Conservation (phyloP, 352 stramenopile genomes). For the Phytophthora tentaculata region DNA sequence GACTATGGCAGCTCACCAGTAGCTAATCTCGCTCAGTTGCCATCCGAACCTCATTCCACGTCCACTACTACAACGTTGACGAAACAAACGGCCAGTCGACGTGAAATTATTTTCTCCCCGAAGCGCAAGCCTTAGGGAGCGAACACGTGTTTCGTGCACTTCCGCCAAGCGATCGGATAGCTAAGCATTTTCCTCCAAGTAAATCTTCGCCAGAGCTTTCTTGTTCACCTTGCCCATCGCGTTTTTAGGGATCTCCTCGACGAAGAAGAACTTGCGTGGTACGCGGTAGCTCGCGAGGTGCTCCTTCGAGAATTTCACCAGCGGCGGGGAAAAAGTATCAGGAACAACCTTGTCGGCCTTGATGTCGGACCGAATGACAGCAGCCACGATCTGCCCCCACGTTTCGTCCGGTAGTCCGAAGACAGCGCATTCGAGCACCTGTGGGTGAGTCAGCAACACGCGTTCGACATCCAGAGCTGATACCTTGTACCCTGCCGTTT, state of each 20-base stretch:
- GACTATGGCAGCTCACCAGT: constrained; percentile 7
- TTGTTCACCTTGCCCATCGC: constrained; percentile 96
- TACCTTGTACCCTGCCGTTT: constrained; percentile 93
- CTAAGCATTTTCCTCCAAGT: constrained; percentile 27
- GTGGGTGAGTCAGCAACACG: constrained; percentile 80
- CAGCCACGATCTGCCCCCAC: constrained; percentile 85
- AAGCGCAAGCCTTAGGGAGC: constrained; percentile 32
- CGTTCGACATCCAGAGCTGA: constrained; percentile 92
- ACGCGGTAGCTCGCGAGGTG: constrained; percentile 87
- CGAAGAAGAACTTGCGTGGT: constrained; percentile 76
- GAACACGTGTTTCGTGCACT: background rate
- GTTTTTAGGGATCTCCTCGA: constrained; percentile 91
- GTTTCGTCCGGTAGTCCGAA: constrained; percentile 85
- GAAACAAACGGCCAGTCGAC: constrained; percentile 22
- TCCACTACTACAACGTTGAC: background rate
- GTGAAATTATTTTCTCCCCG: constrained; percentile 35
- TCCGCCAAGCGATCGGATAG: constrained; percentile 1
- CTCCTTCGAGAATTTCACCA: constrained; percentile 62
- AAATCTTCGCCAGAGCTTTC: constrained; percentile 75
- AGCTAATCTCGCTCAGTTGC: constrained; percentile 1
- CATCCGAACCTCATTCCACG: constrained; percentile 8
- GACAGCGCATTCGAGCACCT: constrained; percentile 87
- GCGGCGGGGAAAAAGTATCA: constrained; percentile 32
- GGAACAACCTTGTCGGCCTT: constrained; percentile 17
- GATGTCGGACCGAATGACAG: constrained; percentile 52